Evolutionary conservation across 306 rosid species (phyloP).

Genomic region (Canavalia gladiata): DNA sequence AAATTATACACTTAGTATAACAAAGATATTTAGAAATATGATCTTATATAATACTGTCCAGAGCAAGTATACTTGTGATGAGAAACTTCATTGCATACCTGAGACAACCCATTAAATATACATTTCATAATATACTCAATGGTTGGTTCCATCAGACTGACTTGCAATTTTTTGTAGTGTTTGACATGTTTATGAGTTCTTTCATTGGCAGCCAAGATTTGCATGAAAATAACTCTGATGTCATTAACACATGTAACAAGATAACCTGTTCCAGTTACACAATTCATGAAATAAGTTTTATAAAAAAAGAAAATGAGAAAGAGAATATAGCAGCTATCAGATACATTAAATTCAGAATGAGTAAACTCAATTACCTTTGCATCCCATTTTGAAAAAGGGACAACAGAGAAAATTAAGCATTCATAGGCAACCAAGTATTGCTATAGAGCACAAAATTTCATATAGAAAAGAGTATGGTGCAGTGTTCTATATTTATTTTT

Average conservation of each 20-base stretch:
- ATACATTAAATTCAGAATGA: conserved; percentile 33
- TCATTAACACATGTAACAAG: conserved; percentile 81
- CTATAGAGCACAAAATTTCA: conserved; percentile 32
- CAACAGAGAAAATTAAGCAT: conserved; percentile 8
- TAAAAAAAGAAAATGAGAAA: conserved; percentile 23
- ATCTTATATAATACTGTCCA: conserved; percentile 25
- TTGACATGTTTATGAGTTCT: conserved; percentile 47
- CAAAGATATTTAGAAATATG: conserved; percentile 36
- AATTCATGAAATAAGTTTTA: conserved; percentile 38
- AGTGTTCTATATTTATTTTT: conserved; percentile 3
- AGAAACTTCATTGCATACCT: conserved; percentile 65
- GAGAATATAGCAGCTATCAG: conserved; percentile 27
- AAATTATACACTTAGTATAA: conserved; percentile 5
- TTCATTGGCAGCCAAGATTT: conserved; percentile 60
- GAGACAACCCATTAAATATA: conserved; percentile 70
- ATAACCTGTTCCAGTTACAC: conserved; percentile 67
- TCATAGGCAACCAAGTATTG: conserved; percentile 31
- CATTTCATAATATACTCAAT: conserved; percentile 82
- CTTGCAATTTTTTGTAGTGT: conserved; percentile 59
- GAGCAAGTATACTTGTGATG: conserved; percentile 27
- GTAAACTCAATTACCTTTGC: conserved; percentile 13
- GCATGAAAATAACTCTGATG: conserved; percentile 61
- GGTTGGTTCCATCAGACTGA: conserved; percentile 84
- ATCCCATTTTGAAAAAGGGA: conserved; percentile 36
- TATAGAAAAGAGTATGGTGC: conserved; percentile 25